phyloP scores from a whole-genome alignment of 805 yeast genomes.

The Nakazawaea wyomingensis region DNA sequence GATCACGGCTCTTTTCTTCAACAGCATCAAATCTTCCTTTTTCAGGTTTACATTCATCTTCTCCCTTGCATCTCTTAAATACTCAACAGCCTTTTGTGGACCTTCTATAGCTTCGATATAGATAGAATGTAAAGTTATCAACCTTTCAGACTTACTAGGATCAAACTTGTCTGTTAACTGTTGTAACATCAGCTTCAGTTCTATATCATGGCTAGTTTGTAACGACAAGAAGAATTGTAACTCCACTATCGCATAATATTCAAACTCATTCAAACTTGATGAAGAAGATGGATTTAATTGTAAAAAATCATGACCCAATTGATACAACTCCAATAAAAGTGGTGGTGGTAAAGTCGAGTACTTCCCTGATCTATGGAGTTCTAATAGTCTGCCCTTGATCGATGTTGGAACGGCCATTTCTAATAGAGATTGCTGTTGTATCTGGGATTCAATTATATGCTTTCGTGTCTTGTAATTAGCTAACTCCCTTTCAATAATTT shows the following conservation, averaged over 20 bases:
- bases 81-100: slow-evolving; percentile 29
- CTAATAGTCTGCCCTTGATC: slow-evolving; percentile 33
- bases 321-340: slow-evolving; percentile 32
- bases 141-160: slow-evolving; percentile 43
- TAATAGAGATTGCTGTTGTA: no score
- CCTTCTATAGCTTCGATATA: slow-evolving; percentile 52
- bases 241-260: slow-evolving; percentile 55
- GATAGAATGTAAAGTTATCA: slow-evolving; percentile 48
- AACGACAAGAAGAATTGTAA: slow-evolving; percentile 66
- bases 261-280: slow-evolving; percentile 36
- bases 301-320: slow-evolving; percentile 37
- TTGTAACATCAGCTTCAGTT: slow-evolving; percentile 64
- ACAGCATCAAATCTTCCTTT: slow-evolving; percentile 32
- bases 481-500: no score
- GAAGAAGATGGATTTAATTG: slow-evolving; percentile 24
- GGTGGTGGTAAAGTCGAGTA: slow-evolving; percentile 45
- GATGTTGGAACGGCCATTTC: slow-evolving; percentile 4
- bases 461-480: no score
- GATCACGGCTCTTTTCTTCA: slow-evolving; percentile 33
- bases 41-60: slow-evolving; percentile 17
- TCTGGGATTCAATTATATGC: neutral
- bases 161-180: slow-evolving; percentile 65
- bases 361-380: slow-evolving; percentile 44
- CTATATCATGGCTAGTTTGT: slow-evolving; percentile 57
- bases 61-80: slow-evolving; percentile 21